Percentiles rank a stretch among this genome's conserved stretches.
These are phyloP conservation scores for Nigrospora osmanthi DNA, from an alignment of 2,329 filamentous ascomycete species.

Conservation along the genomic window DNA sequence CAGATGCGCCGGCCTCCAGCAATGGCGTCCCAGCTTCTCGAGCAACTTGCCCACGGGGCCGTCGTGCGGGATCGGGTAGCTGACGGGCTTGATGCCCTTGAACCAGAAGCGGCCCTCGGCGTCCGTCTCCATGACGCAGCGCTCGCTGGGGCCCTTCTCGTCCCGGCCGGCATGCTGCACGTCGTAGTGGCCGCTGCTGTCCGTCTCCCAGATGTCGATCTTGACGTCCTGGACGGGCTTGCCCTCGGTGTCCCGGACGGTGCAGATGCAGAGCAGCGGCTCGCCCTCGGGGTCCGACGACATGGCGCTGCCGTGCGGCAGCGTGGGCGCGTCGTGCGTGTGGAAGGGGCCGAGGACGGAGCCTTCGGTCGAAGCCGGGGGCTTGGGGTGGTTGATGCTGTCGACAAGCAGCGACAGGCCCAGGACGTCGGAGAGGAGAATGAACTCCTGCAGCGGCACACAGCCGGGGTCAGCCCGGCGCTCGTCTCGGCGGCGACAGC, in stretches of 20 bases:
- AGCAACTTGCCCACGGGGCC: slow-evolving; percentile 74
- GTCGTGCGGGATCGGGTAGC: slow-evolving; percentile 79
- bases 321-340: slow-evolving; percentile 62
- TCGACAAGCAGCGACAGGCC: slow-evolving; percentile 76
- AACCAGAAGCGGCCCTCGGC: slow-evolving; percentile 75
- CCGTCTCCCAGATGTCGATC: slow-evolving; percentile 81
- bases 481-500: too few relatives aligned
- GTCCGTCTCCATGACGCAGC: slow-evolving; percentile 64
- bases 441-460: slow-evolving; percentile 55
- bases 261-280: slow-evolving; percentile 67
- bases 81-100: slow-evolving; percentile 74
- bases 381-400: slow-evolving; percentile 77
- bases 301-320: slow-evolving; percentile 52
- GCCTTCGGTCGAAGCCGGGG: slow-evolving; percentile 61
- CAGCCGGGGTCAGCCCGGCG: too few relatives aligned
- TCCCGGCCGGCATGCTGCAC: slow-evolving; percentile 63
- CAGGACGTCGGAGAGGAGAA: slow-evolving; percentile 72
- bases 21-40: slow-evolving; percentile 59
- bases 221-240: slow-evolving; percentile 57
- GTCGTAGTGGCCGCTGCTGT: slow-evolving; percentile 73
- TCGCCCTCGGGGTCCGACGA: slow-evolving; percentile 62
- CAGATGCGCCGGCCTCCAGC: slow-evolving; percentile 70
- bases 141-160: slow-evolving; percentile 53
- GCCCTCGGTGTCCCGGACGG: slow-evolving; percentile 56
- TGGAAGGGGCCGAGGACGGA: slow-evolving; percentile 79